Evolutionary conservation across 495 filamentous ascomycete species (phyloP).

Genomic region (Penicillium bialowiezense): DNA sequence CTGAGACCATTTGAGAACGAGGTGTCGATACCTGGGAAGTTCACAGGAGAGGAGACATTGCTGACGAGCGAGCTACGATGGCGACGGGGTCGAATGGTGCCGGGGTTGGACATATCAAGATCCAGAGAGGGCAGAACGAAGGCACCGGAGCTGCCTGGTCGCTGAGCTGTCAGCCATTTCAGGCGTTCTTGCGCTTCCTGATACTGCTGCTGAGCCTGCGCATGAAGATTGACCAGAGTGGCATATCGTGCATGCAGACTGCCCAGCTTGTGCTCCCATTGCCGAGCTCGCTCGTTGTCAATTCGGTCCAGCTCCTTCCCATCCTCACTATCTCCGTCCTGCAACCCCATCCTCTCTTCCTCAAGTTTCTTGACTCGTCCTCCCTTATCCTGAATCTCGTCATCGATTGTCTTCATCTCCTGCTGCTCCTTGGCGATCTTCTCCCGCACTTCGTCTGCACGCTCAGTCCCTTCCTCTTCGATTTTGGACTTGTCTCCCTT

Average conservation of each 20-base stretch:
- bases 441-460: slow-evolving; percentile 48
- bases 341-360: slow-evolving; percentile 49
- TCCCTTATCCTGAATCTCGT: slow-evolving; percentile 60
- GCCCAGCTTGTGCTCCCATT: slow-evolving; percentile 50
- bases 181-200: slow-evolving; percentile 52
- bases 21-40: slow-evolving; percentile 38
- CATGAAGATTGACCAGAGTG: slow-evolving; percentile 44
- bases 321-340: slow-evolving; percentile 48
- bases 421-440: slow-evolving; percentile 51
- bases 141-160: slow-evolving; percentile 39
- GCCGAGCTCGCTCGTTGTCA: slow-evolving; percentile 56
- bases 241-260: slow-evolving; percentile 52
- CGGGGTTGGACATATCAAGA: slow-evolving; percentile 36
- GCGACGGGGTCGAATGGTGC: slow-evolving; percentile 44
- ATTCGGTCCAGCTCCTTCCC: slow-evolving; percentile 48
- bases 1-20: slow-evolving; percentile 36
- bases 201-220: slow-evolving; percentile 49
- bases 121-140: slow-evolving; percentile 46
- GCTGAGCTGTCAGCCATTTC: slow-evolving; percentile 47
- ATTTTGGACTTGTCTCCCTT: slow-evolving; percentile 45
- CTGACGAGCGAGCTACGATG: slow-evolving; percentile 49
- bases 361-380: slow-evolving; percentile 62
- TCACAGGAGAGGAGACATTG: slow-evolving; percentile 46
- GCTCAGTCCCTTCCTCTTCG: slow-evolving; percentile 41
- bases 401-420: slow-evolving; percentile 56